Percentiles rank a stretch among this genome's conserved stretches.
Evolutionary conservation across 1,284 basidiomycete genomes (phyloP).

Genomic region (Retiboletus flavoniger): DNA sequence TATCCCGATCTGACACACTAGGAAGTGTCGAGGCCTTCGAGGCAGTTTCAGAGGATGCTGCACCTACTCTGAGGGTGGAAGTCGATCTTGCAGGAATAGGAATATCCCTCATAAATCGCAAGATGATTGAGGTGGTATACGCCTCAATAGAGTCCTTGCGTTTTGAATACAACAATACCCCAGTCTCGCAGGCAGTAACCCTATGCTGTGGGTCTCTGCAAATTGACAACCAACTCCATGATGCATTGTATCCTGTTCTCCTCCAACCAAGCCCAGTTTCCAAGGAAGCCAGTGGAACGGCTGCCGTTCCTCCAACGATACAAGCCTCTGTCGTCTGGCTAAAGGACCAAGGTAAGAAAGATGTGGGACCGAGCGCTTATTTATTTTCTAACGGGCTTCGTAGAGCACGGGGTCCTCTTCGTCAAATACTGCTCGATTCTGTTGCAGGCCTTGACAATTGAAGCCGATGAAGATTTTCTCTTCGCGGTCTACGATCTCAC

Average conservation of each 20-base stretch:
- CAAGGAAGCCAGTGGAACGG: slow-evolving; percentile 78
- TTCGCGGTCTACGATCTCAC: slow-evolving; percentile 92
- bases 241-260: slow-evolving; percentile 93
- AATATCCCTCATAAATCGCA: slow-evolving; percentile 87
- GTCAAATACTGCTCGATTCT: slow-evolving; percentile 97
- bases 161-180: slow-evolving; percentile 84
- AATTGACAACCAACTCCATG: slow-evolving; percentile 97
- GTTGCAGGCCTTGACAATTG: slow-evolving; percentile 92
- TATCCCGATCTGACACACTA: slow-evolving; percentile 70
- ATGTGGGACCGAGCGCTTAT: neutral
- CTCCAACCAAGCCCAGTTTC: slow-evolving; percentile 92
- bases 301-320: slow-evolving; percentile 81
- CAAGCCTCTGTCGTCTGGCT: slow-evolving; percentile 88
- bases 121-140: slow-evolving; percentile 90
- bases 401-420: slow-evolving; percentile 94
- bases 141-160: slow-evolving; percentile 78
- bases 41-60: slow-evolving; percentile 77
- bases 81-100: slow-evolving; percentile 91
- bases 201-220: slow-evolving; percentile 90
- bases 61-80: slow-evolving; percentile 67
- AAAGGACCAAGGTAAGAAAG: slow-evolving; percentile 81
- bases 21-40: slow-evolving; percentile 83
- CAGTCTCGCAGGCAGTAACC: slow-evolving; percentile 79
- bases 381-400: slow-evolving; percentile 1
- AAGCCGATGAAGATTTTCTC: slow-evolving; percentile 95